Percentiles rank a stretch among this genome's conserved stretches.
These are phyloP conservation scores for Ambrosia artemisiifolia DNA, from an alignment of 129 eudicot species.

Conservation along the genomic window DNA sequence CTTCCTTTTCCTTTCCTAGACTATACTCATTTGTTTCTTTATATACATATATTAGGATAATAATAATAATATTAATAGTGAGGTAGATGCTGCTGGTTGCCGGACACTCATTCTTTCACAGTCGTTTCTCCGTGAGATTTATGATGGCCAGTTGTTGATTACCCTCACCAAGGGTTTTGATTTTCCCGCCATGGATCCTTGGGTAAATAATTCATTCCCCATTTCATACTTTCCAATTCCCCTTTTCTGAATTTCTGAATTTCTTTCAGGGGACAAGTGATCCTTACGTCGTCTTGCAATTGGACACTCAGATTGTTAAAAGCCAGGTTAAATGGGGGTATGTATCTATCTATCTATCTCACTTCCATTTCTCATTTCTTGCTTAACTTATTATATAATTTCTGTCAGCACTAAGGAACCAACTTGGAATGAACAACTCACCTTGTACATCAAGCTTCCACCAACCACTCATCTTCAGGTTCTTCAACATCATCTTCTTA, in stretches of 20 bases:
- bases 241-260: slow-evolving; percentile 16
- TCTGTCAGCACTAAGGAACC: slow-evolving; percentile 89
- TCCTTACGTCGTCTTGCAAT: slow-evolving; percentile 80
- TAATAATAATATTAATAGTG: slow-evolving; percentile 64
- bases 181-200: slow-evolving; percentile 96
- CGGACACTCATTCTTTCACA: slow-evolving; percentile 77
- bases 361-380: too few species aligned
- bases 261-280: slow-evolving; percentile 90
- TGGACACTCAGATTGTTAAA: slow-evolving; percentile 77
- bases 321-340: slow-evolving; percentile 96
- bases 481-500: background rate
- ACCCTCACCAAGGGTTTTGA: slow-evolving; percentile 77
- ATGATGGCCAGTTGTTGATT: slow-evolving; percentile 81
- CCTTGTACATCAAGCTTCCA: slow-evolving; percentile 63
- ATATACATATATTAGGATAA: slow-evolving; percentile 14
- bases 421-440: slow-evolving; percentile 90
- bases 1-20: background rate
- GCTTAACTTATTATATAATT: background rate
- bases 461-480: slow-evolving; percentile 75
- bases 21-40: background rate
- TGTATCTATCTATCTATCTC: slow-evolving; percentile 8
- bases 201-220: slow-evolving; percentile 42
- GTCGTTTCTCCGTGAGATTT: slow-evolving; percentile 86
- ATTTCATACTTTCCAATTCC: background rate
- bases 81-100: slow-evolving; percentile 84